Base-by-base conservation (phyloP, 768 basidiomycete genomes). In the Amanita pallidorosea region DNA sequence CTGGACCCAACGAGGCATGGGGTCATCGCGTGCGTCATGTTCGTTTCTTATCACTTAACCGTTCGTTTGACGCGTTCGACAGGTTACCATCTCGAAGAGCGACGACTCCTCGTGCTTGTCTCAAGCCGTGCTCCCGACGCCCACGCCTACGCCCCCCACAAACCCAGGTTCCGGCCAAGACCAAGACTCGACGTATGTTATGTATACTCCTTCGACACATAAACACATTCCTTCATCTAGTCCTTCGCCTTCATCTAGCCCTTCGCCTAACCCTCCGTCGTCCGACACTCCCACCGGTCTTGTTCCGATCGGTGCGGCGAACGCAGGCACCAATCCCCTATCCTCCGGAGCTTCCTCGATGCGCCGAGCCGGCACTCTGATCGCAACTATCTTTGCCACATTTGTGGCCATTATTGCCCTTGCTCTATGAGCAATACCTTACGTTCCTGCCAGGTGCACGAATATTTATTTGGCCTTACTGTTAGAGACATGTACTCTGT, bases 1-100 rank as follows among this genome's bases (percentile, higher is more conserved):
- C 65, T 2, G 49, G 58, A 31, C 76, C 68, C 25, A 60, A 81
- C 3, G 84, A 88, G 57, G 85, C 75, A 3, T 90, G 87, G 87
- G 80, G 77, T 56, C 70, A 67, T 33, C 57, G 56, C 9, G 86
- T 87, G 54, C 60, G 79, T 71, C 15, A 54, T 41, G 13, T 49
- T 23, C 18, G 22, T 33, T 22, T 8, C 31, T 29, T 47, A 42
- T 50, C 9, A 33, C 33, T 13, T 13, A 33, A 46, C 44, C 48
- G 43, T 8, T n/a, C 23, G 6, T 27, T n/a, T 46, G n/a, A 42
- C 37, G 27, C 13, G 8, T 49, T 36, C 13, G 53, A 47, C 54
- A 77, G 74, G 64, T 74, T 53, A 70, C 67, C 42, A 63, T 77
- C 52, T 59, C 51, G 22, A 54, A 58, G 40, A 68, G 72, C 57